A percentile compares a stretch with the other conserved stretches of the same genome.
Conservation (phyloP, 2,329 filamentous ascomycete genomes). For the Myrmaecium sp. region DNA sequence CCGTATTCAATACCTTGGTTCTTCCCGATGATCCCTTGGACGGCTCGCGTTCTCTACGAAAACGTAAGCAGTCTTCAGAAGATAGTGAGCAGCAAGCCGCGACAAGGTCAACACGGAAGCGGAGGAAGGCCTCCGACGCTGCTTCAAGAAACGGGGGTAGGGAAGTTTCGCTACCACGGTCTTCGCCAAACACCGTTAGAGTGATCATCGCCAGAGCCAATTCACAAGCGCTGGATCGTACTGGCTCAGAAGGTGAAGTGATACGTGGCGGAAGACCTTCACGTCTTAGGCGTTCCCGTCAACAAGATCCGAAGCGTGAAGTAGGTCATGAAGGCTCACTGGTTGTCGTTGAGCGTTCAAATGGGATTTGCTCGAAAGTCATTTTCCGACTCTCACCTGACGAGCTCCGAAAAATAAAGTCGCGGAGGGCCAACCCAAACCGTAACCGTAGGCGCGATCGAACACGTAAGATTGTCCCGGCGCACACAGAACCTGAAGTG, state of each 20-base stretch:
- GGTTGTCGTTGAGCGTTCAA: constrained; percentile 18
- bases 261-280: no score
- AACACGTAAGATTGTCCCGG: constrained; percentile 24
- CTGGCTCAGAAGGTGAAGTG: constrained; percentile 14
- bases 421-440: constrained; percentile 17
- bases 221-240: constrained; percentile 13
- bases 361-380: constrained; percentile 14
- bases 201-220: no score
- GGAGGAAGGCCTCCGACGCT: constrained; percentile 20
- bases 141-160: constrained; percentile 15
- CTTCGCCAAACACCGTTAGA: constrained; percentile 14
- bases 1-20: constrained; percentile 58
- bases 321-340: constrained; percentile 18
- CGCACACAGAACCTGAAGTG: constrained; percentile 23
- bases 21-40: constrained; percentile 58
- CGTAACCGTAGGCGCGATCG: constrained; percentile 27
- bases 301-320: constrained; percentile 16
- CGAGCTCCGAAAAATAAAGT: no score
- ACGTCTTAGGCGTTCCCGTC: constrained; percentile 14
- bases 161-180: constrained; percentile 10
- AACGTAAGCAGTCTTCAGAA: constrained; percentile 64
- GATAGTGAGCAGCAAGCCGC: constrained; percentile 43
- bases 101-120: constrained; percentile 23
- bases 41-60: constrained; percentile 61
- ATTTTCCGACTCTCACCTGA: constrained; percentile 20